Evolutionary conservation across 2,329 filamentous ascomycete genomes (phyloP).

Genomic region (Fusarium staphyleae): DNA sequence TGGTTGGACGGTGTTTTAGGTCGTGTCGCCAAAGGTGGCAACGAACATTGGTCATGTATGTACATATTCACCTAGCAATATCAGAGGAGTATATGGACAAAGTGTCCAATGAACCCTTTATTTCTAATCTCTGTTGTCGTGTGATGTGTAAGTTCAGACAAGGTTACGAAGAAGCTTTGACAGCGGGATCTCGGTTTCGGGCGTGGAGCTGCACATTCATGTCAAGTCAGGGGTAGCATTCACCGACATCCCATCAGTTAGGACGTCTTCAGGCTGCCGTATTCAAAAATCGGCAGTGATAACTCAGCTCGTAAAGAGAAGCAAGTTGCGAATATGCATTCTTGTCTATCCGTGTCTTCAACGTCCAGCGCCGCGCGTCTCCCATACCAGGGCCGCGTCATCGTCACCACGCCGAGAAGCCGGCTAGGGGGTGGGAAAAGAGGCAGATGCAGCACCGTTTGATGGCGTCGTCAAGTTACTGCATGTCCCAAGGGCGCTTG

Average conservation of each 20-base stretch:
- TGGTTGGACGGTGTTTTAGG: constrained; percentile 23
- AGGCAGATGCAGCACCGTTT: neutral
- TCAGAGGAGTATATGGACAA: constrained; percentile 20
- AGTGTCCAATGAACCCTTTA: constrained; percentile 1
- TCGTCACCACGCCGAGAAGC: constrained; percentile 31
- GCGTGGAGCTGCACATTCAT: constrained; percentile 8
- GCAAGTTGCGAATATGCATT: constrained; percentile 3
- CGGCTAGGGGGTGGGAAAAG: constrained; percentile 16
- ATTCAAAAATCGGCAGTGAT: constrained; percentile 13
- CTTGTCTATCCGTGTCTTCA: constrained; percentile 14
- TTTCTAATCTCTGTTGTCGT: neutral
- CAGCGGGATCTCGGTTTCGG: constrained; percentile 1
- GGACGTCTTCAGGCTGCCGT: constrained; percentile 8
- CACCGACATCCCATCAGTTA: constrained; percentile 7
- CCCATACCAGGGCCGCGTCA: constrained; percentile 34
- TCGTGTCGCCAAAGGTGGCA: constrained; percentile 9
- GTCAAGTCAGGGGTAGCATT: constrained; percentile 10
- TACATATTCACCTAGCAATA: constrained; percentile 32
- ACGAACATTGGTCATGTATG: constrained; percentile 24
- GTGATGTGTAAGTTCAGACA: constrained; percentile 7
- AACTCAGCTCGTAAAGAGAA: constrained; percentile 3
- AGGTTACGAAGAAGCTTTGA: constrained; percentile 21
- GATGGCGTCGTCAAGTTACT: constrained; percentile 1
- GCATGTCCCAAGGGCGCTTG: neutral
- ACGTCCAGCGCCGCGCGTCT: constrained; percentile 24